Conservation (phyloP, 2,329 filamentous ascomycete genomes). For the Fusarium dimerum region DNA sequence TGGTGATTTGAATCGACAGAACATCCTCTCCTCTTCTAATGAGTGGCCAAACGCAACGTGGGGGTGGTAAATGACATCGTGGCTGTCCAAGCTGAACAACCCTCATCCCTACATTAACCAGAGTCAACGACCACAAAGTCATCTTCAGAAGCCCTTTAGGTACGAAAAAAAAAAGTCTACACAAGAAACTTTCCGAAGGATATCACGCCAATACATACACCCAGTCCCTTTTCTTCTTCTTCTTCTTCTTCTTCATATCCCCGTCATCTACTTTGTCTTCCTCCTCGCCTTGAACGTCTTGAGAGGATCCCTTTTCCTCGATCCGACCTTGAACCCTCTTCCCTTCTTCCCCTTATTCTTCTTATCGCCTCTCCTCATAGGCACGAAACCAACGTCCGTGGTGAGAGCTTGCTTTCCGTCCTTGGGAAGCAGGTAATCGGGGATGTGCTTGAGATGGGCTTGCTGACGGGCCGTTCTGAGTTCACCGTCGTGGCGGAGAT, state of each 20-base stretch:
- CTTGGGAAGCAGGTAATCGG: conserved; percentile 85
- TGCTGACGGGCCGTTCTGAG: conserved; percentile 81
- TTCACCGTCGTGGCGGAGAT: conserved; percentile 88
- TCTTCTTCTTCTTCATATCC: conserved; percentile 14
- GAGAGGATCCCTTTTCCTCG: conserved; percentile 78
- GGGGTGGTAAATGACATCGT: too few relatives aligned
- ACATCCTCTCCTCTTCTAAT: too few relatives aligned
- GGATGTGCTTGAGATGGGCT: conserved; percentile 89
- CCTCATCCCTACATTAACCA: too few relatives aligned
- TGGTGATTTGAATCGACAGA: too few relatives aligned
- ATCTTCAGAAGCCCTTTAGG: not conserved
- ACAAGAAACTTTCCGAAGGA: conserved; percentile 13
- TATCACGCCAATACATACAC: conserved; percentile 16
- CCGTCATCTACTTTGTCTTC: conserved; percentile 40
- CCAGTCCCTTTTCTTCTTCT: conserved; percentile 8
- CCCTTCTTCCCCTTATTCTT: conserved; percentile 52
- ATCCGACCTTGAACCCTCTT: conserved; percentile 49
- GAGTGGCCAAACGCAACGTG: too few relatives aligned
- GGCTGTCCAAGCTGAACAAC: too few relatives aligned
- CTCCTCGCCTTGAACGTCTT: conserved; percentile 78
- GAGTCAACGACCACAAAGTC: too few relatives aligned
- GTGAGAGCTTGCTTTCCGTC: conserved; percentile 71
- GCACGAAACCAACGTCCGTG: conserved; percentile 75
- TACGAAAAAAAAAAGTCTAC: not conserved
- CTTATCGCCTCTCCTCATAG: conserved; percentile 56